Evolutionary conservation across 768 basidiomycete genomes (phyloP).

Genomic region (Pleurotus ostreatus): DNA sequence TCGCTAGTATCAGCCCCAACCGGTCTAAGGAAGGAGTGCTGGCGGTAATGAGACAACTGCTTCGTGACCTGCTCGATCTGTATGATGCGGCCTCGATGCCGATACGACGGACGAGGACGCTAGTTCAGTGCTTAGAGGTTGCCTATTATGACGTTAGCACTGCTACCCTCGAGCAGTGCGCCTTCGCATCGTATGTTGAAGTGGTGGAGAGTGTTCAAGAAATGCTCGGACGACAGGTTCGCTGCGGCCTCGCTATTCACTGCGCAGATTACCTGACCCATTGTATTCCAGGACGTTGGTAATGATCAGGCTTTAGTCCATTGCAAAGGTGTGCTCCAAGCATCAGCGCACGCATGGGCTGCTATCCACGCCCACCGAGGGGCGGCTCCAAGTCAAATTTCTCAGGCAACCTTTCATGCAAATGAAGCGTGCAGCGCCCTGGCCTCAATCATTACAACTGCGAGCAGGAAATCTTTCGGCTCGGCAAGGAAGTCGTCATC

Average conservation of each 20-base stretch:
- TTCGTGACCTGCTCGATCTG: conserved; percentile 44
- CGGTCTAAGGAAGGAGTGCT: conserved; percentile 56
- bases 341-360: conserved; percentile 60
- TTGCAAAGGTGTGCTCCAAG: conserved; percentile 44
- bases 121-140: conserved; percentile 53
- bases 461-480: background rate
- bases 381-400: conserved; percentile 37
- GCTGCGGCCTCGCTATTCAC: conserved; percentile 9
- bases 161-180: conserved; percentile 8
- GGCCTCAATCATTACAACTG: conserved; percentile 25
- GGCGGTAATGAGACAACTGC: conserved; percentile 32
- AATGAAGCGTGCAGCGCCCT: conserved; percentile 51
- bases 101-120: conserved; percentile 52
- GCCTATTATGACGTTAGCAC: conserved; percentile 31
- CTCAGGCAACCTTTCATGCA: conserved; percentile 45
- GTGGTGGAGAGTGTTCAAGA: conserved; percentile 37
- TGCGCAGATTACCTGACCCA: background rate
- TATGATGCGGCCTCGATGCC: conserved; percentile 50
- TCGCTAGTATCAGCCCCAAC: conserved; percentile 48
- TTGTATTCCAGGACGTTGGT: conserved; percentile 16
- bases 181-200: conserved; percentile 27
- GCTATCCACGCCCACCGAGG: conserved; percentile 67
- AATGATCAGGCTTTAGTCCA: conserved; percentile 28
- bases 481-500: conserved; percentile 7
- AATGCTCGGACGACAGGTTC: conserved; percentile 39